Conservation (phyloP, 306 rosid genomes). For the Prunus campanulata region DNA sequence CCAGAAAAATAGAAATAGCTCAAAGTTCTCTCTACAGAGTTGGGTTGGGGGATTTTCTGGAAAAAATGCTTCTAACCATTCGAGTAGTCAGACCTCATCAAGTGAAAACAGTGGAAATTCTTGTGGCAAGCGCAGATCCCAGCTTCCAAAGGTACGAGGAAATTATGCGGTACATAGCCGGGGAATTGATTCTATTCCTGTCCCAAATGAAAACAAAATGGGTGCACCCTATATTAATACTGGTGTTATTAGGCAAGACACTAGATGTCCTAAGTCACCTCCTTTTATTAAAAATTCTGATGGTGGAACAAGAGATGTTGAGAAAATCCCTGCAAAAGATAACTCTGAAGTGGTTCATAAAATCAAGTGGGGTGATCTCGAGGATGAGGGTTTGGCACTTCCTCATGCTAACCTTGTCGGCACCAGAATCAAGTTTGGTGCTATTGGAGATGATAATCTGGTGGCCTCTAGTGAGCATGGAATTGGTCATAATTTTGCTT, state of each 20-base stretch:
- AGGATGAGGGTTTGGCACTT: slow-evolving; percentile 47
- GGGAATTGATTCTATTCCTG: slow-evolving; percentile 33
- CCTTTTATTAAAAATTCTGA: slow-evolving; percentile 30
- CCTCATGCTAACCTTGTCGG: slow-evolving; percentile 51
- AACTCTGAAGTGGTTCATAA: slow-evolving; percentile 46
- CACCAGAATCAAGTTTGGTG: slow-evolving; percentile 87
- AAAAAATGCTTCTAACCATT: slow-evolving; percentile 47
- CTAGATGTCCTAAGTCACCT: slow-evolving; percentile 39
- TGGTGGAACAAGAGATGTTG: slow-evolving; percentile 40
- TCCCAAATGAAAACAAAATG: slow-evolving; percentile 38
- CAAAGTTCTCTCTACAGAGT: slow-evolving; percentile 79
- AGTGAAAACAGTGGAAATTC: slow-evolving; percentile 34
- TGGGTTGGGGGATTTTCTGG: slow-evolving; percentile 82
- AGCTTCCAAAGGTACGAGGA: slow-evolving; percentile 45
- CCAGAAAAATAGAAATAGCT: slow-evolving; percentile 84
- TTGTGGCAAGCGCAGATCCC: slow-evolving; percentile 44
- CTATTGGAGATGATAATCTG: slow-evolving; percentile 71
- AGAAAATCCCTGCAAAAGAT: slow-evolving; percentile 36
- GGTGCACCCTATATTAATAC: slow-evolving; percentile 24
- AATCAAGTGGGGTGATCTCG: slow-evolving; percentile 62
- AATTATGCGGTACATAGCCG: slow-evolving; percentile 33
- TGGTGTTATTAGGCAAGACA: slow-evolving; percentile 30
- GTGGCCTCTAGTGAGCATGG: slow-evolving; percentile 45
- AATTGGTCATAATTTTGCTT: slow-evolving; percentile 30
- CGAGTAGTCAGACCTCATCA: slow-evolving; percentile 31